phyloP scores from a whole-genome alignment of 805 yeast genomes.

The Suhomyces pyralidae region DNA sequence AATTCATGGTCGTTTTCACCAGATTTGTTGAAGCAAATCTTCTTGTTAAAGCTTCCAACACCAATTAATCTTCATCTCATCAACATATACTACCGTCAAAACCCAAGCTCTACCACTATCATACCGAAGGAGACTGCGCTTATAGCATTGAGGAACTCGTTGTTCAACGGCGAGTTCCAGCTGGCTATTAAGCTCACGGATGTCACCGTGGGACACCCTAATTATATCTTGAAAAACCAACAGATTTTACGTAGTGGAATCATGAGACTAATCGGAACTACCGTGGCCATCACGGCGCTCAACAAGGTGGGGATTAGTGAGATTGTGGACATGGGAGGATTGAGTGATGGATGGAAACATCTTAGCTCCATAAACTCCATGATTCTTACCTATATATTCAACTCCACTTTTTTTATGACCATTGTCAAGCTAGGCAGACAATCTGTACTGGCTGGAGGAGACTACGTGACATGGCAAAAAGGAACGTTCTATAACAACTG shows the following conservation, averaged over 20 bases:
- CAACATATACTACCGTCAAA: slow-evolving; percentile 15
- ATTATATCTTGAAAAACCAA: slow-evolving; percentile 41
- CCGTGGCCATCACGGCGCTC: slow-evolving; percentile 32
- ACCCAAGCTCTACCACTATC: slow-evolving; percentile 7
- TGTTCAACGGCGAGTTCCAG: slow-evolving; percentile 56
- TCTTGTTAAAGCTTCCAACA: slow-evolving; percentile 34
- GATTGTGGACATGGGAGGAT: slow-evolving; percentile 37
- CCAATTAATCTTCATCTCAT: slow-evolving; percentile 23
- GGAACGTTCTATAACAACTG: slow-evolving; percentile 65
- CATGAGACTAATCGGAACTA: slow-evolving; percentile 28
- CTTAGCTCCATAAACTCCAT: slow-evolving; percentile 48
- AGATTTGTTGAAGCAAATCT: slow-evolving; percentile 24
- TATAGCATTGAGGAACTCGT: slow-evolving; percentile 61
- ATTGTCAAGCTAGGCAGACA: slow-evolving; percentile 41
- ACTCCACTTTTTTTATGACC: slow-evolving; percentile 40
- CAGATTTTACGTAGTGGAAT: slow-evolving; percentile 28
- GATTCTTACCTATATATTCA: slow-evolving; percentile 37
- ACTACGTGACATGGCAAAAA: slow-evolving; percentile 56
- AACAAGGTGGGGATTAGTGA: slow-evolving; percentile 43
- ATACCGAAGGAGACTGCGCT: slow-evolving; percentile 45
- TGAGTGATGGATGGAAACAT: slow-evolving; percentile 35
- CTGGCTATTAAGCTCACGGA: slow-evolving; percentile 59
- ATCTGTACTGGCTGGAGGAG: slow-evolving; percentile 44
- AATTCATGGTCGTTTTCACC: slow-evolving; percentile 20
- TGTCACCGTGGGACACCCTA: slow-evolving; percentile 54